A percentile compares a stretch with the other conserved stretches of the same genome.
Evolutionary conservation across 1,284 basidiomycete genomes (phyloP).

Genomic region (Sporisorium graminicola): DNA sequence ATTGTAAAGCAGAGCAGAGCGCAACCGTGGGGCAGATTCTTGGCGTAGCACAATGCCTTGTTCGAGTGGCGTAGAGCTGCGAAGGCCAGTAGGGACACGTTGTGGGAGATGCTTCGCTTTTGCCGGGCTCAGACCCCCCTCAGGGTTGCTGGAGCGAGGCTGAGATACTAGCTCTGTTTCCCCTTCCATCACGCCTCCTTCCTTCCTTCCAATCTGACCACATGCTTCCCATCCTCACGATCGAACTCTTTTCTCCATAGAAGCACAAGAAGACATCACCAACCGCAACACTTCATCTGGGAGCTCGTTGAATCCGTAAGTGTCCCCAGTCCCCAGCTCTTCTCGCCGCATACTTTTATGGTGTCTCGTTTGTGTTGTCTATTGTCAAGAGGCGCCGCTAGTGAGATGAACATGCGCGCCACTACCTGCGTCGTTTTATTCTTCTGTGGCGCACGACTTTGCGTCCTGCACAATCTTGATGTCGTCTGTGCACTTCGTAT

Average conservation of each 20-base stretch:
- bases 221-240: background rate
- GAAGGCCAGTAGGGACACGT: background rate
- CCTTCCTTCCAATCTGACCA: background rate
- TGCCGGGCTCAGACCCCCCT: background rate
- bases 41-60: background rate
- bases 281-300: constrained; percentile 11
- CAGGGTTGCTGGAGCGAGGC: constrained; percentile 6
- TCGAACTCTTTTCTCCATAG: background rate
- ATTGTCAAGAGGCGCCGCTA: constrained; percentile 10
- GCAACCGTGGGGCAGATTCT: background rate
- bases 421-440: constrained; percentile 6
- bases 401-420: constrained; percentile 19
- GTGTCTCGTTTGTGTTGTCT: background rate
- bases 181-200: background rate
- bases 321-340: background rate
- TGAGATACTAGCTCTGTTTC: background rate
- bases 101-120: background rate
- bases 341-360: constrained; percentile 3
- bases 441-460: constrained; percentile 1
- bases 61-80: background rate
- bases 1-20: background rate
- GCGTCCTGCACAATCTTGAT: constrained; percentile 6
- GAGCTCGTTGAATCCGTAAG: constrained; percentile 27
- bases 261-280: constrained; percentile 12
- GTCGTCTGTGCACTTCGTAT: constrained; percentile 14